phyloP scores from a whole-genome alignment of 2,329 filamentous ascomycete species.

The Colletotrichum liaoningense region DNA sequence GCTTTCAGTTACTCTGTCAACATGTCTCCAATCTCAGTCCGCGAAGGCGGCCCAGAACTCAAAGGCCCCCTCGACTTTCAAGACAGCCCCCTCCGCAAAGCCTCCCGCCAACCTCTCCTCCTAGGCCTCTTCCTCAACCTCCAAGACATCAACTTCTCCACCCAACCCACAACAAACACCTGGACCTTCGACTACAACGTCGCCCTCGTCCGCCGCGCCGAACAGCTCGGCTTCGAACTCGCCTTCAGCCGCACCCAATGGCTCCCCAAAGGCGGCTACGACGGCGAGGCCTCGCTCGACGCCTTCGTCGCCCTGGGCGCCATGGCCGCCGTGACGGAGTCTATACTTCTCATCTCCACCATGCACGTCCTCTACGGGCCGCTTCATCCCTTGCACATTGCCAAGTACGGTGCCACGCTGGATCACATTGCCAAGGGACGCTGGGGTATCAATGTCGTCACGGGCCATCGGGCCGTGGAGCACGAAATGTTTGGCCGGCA shows the following conservation, averaged over 20 bases:
- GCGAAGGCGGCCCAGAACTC: constrained; percentile 6
- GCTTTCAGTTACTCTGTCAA: too few species aligned
- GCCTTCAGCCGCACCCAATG: constrained; percentile 16
- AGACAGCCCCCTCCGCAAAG: background rate
- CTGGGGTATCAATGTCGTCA: constrained; percentile 9
- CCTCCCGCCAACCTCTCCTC: constrained; percentile 13
- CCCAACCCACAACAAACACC: background rate
- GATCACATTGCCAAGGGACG: constrained; percentile 18
- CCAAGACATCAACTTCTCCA: constrained; percentile 21
- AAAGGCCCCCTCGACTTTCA: constrained; percentile 17
- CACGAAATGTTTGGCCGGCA: constrained; percentile 15
- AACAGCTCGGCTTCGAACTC: constrained; percentile 4
- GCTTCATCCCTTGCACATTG: constrained; percentile 10
- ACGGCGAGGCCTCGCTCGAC: constrained; percentile 18
- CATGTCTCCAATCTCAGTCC: constrained; percentile 21
- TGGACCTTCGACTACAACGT: constrained; percentile 15
- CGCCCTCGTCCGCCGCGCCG: constrained; percentile 7
- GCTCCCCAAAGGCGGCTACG: constrained; percentile 15
- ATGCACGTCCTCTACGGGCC: constrained; percentile 22
- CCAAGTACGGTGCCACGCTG: constrained; percentile 11
- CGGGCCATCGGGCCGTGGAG: constrained; percentile 4
- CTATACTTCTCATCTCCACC: constrained; percentile 17
- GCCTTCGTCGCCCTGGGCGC: constrained; percentile 6
- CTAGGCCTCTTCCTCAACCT: constrained; percentile 18
- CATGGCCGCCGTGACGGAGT: constrained; percentile 1